phyloP scores from a whole-genome alignment of 108 stramenopile genomes.

The Cyclotella choctawhatcheeana region DNA sequence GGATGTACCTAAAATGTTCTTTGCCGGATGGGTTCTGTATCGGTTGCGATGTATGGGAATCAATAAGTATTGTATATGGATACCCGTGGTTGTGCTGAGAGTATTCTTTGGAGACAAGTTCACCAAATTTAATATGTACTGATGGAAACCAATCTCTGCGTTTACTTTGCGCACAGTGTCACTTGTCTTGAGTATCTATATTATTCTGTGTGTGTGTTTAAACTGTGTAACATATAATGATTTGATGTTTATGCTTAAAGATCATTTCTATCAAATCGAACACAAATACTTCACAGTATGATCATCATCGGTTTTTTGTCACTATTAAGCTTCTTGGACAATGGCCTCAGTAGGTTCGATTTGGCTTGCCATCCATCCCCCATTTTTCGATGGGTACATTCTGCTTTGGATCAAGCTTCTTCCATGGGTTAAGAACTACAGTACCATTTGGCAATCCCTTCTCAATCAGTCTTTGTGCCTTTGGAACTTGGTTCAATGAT shows the following conservation, averaged over 20 bases:
- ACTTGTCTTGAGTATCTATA: too few species aligned
- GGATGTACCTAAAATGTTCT: slow-evolving; percentile 29
- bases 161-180: too few species aligned
- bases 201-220: too few species aligned
- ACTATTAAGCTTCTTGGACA: too few species aligned
- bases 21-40: slow-evolving; percentile 45
- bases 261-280: too few species aligned
- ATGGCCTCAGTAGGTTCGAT: not conserved
- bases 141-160: too few species aligned
- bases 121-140: slow-evolving; percentile 41
- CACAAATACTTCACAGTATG: too few species aligned
- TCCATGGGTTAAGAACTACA: slow-evolving; percentile 70
- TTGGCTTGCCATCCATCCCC: not conserved
- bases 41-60: slow-evolving; percentile 53
- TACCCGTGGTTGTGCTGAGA: slow-evolving; percentile 38
- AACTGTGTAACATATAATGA: too few species aligned
- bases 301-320: too few species aligned
- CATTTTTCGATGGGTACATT: slow-evolving; percentile 4
- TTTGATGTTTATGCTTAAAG: too few species aligned
- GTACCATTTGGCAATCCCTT: slow-evolving; percentile 57
- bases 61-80: slow-evolving; percentile 63
- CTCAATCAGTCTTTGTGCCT: slow-evolving; percentile 62
- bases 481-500: slow-evolving; percentile 62
- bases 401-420: slow-evolving; percentile 26
- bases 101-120: slow-evolving; percentile 51